phyloP scores from a whole-genome alignment of 1,284 basidiomycete genomes.

The Caloboletus inedulis region DNA sequence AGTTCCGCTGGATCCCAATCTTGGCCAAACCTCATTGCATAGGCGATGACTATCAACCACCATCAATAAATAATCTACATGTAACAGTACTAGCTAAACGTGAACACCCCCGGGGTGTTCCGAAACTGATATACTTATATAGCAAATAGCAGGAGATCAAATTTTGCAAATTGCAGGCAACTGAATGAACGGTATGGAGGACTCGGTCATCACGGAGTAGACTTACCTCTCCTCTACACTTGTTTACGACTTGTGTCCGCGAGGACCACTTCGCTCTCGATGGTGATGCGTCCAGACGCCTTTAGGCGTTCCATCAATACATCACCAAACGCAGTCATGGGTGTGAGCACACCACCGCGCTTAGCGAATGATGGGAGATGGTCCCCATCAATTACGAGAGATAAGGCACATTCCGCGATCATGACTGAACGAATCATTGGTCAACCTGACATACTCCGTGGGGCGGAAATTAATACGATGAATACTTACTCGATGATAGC shows the following conservation, averaged over 20 bases:
- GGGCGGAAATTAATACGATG: neutral
- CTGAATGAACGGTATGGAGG: neutral
- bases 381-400: conserved; percentile 53
- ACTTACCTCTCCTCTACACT: conserved; percentile 6
- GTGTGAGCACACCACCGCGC: conserved; percentile 75
- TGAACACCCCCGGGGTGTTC: no score
- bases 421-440: conserved; percentile 47
- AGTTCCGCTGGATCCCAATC: neutral
- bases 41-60: neutral
- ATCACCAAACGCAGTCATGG: conserved; percentile 74
- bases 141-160: neutral
- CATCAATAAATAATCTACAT: conserved; percentile 1
- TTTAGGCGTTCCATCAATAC: conserved; percentile 64
- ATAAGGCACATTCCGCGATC: conserved; percentile 73
- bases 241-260: conserved; percentile 12
- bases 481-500: conserved; percentile 55
- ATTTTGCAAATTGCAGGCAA: neutral
- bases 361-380: conserved; percentile 53
- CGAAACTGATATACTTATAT: conserved; percentile 6
- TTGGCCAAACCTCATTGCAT: neutral
- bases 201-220: neutral
- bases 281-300: conserved; percentile 50
- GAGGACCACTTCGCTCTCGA: conserved; percentile 48
- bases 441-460: conserved; percentile 3
- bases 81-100: neutral